These are phyloP conservation scores for Tylopilus sp. DNA, from an alignment of 768 basidiomycete genomes.

Conservation along the genomic window DNA sequence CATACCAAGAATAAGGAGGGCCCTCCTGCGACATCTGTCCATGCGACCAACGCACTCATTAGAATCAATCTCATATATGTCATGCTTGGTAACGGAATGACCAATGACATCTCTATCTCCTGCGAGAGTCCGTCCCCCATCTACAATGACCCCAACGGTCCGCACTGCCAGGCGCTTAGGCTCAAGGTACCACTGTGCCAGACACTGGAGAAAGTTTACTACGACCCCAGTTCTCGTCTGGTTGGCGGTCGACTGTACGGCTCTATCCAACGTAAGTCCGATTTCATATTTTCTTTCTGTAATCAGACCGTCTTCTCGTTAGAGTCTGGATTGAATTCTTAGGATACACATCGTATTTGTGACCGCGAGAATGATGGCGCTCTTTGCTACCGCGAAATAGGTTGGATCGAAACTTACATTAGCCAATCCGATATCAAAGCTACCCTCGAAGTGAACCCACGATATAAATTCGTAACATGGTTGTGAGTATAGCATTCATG, in stretches of 20 bases:
- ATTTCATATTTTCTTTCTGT: neutral
- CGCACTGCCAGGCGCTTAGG: slow-evolving; percentile 61
- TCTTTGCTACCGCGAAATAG: slow-evolving; percentile 76
- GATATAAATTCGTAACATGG: slow-evolving; percentile 64
- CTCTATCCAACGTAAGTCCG: slow-evolving; percentile 62
- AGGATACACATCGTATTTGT: slow-evolving; percentile 79
- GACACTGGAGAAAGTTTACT: slow-evolving; percentile 67
- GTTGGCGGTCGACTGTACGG: slow-evolving; percentile 67
- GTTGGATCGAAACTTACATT: slow-evolving; percentile 87
- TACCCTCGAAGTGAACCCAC: slow-evolving; percentile 69
- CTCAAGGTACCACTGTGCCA: slow-evolving; percentile 73
- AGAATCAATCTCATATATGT: slow-evolving; percentile 80
- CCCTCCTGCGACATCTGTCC: slow-evolving; percentile 39
- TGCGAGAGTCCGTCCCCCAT: slow-evolving; percentile 83
- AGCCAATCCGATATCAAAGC: slow-evolving; percentile 74
- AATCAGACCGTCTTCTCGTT: slow-evolving; percentile 1
- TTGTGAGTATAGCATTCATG: slow-evolving; percentile 78
- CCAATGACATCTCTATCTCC: slow-evolving; percentile 73
- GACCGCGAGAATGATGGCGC: slow-evolving; percentile 66
- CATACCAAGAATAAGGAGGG: slow-evolving; percentile 71
- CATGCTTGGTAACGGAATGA: slow-evolving; percentile 85
- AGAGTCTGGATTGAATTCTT: slow-evolving; percentile 82
- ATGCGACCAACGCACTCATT: slow-evolving; percentile 42
- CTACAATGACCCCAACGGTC: slow-evolving; percentile 64
- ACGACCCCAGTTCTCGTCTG: slow-evolving; percentile 54